Conservation (phyloP, 495 filamentous ascomycete genomes). For the Neurospora sp. region DNA sequence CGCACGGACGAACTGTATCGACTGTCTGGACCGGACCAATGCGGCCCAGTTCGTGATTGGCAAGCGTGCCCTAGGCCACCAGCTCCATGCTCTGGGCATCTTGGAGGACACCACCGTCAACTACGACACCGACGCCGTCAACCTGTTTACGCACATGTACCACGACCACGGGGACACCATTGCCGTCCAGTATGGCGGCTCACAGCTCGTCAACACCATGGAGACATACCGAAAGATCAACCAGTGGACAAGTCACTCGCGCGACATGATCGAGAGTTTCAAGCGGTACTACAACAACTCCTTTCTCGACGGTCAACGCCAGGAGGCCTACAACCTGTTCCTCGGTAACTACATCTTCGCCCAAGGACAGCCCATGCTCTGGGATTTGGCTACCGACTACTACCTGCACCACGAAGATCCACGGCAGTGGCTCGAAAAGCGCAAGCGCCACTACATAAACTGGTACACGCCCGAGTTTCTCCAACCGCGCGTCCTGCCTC, state of each 20-base stretch:
- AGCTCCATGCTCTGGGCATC: conserved; percentile 86
- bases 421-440: conserved; percentile 54
- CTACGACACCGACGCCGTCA: conserved; percentile 91
- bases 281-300: conserved; percentile 99
- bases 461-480: conserved; percentile 83
- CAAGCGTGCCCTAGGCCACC: conserved; percentile 86
- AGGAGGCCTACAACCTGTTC: conserved; percentile 97
- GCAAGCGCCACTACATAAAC: conserved; percentile 57
- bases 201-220: conserved; percentile 97
- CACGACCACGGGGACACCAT: conserved; percentile 97
- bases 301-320: conserved; percentile 88
- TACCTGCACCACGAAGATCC: conserved; percentile 91
- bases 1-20: conserved; percentile 93
- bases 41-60: conserved; percentile 96
- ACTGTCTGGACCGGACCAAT: conserved; percentile 93
- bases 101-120: conserved; percentile 69
- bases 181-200: conserved; percentile 94
- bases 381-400: conserved; percentile 93
- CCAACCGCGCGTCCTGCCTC: conserved; percentile 45
- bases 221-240: conserved; percentile 98
- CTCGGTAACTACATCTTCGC: conserved; percentile 91
- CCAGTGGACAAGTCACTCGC: conserved; percentile 93
- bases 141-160: conserved; percentile 94
- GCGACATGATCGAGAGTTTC: conserved; percentile 98
- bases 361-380: conserved; percentile 90